Evolutionary conservation across 1,139 yeast genomes (phyloP).

Genomic region (Candida sp.): DNA sequence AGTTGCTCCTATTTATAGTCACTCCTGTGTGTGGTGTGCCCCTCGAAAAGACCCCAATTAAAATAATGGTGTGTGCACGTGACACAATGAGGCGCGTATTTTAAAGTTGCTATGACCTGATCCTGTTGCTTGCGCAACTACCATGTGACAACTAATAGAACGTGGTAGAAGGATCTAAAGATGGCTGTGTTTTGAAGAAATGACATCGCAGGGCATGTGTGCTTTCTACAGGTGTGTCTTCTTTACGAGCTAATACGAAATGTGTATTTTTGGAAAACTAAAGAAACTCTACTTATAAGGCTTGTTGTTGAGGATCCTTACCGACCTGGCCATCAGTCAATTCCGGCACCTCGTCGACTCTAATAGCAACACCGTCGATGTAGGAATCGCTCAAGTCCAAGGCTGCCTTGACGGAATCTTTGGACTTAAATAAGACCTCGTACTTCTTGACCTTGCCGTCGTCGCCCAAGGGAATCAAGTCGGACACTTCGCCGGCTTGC

Average conservation of each 20-base stretch:
- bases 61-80: too few relatives aligned
- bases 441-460: slow-evolving; percentile 35
- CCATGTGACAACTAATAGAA: too few relatives aligned
- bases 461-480: slow-evolving; percentile 7
- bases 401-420: slow-evolving; percentile 74
- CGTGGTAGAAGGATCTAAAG: too few relatives aligned
- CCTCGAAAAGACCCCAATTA: not conserved
- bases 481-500: slow-evolving; percentile 61
- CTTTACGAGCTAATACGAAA: too few relatives aligned
- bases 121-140: too few relatives aligned
- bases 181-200: too few relatives aligned
- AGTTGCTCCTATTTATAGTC: not conserved
- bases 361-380: slow-evolving; percentile 59
- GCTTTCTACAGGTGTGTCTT: too few relatives aligned
- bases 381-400: slow-evolving; percentile 75
- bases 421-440: slow-evolving; percentile 56
- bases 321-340: slow-evolving; percentile 16
- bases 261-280: too few relatives aligned
- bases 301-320: slow-evolving; percentile 16
- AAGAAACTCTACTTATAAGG: slow-evolving; percentile 24
- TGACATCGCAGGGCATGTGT: too few relatives aligned
- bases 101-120: too few relatives aligned
- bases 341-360: slow-evolving; percentile 44
- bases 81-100: too few relatives aligned
- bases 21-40: not conserved